A percentile compares a stretch with the other conserved stretches of the same genome.
Conservation (phyloP, 1,284 basidiomycete genomes). For the Cerrena zonata region DNA sequence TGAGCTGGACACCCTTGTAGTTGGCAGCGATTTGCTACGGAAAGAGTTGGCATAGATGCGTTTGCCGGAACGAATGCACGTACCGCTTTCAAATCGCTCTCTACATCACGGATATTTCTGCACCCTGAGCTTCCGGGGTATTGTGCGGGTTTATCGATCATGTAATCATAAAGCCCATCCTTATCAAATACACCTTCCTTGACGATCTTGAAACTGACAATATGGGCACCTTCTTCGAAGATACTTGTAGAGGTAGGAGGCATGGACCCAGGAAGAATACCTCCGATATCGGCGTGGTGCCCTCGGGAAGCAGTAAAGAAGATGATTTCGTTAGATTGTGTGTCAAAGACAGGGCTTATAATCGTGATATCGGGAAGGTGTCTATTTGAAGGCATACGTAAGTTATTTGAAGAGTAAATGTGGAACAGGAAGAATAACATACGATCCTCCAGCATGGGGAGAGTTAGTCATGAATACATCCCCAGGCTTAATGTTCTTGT, state of each 20-base stretch:
- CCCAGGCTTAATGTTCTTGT: slow-evolving; percentile 66
- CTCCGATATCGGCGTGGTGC: slow-evolving; percentile 78
- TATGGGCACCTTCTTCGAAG: slow-evolving; percentile 90
- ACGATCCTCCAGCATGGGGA: slow-evolving; percentile 82
- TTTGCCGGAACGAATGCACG: slow-evolving; percentile 19
- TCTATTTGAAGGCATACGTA: slow-evolving; percentile 30
- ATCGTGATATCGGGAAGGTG: slow-evolving; percentile 85
- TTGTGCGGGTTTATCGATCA: slow-evolving; percentile 81
- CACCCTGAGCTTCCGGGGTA: slow-evolving; percentile 83
- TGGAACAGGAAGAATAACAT: slow-evolving; percentile 26
- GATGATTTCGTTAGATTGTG: slow-evolving; percentile 64
- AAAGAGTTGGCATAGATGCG: not conserved
- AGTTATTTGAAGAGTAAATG: not conserved
- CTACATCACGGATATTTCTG: slow-evolving; percentile 81
- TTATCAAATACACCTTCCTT: slow-evolving; percentile 75
- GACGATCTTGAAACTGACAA: slow-evolving; percentile 91
- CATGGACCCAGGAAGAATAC: slow-evolving; percentile 86
- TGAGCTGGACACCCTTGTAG: slow-evolving; percentile 84
- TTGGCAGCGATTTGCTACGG: slow-evolving; percentile 91
- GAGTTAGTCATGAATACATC: slow-evolving; percentile 91
- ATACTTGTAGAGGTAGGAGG: slow-evolving; percentile 87
- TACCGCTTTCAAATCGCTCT: slow-evolving; percentile 88
- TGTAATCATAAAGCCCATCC: slow-evolving; percentile 68
- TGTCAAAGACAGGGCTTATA: slow-evolving; percentile 83
- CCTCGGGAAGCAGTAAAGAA: slow-evolving; percentile 90